Percentiles rank a stretch among this genome's conserved stretches.
These are phyloP conservation scores for Boletellus ananiceps DNA, from an alignment of 768 basidiomycete genomes.

Conservation along the genomic window DNA sequence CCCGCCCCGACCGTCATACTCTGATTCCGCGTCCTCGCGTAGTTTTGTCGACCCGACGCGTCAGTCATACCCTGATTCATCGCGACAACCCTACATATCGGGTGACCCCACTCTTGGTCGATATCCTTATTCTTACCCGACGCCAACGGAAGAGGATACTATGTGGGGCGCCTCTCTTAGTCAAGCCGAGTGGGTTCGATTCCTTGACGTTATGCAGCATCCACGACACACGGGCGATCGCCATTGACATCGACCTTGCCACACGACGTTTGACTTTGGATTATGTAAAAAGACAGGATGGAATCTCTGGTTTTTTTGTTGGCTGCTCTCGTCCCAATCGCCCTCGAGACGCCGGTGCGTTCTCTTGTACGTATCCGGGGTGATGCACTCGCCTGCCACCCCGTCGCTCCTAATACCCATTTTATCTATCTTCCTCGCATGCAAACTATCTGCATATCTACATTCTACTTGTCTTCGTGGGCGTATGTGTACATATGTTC, in stretches of 20 bases:
- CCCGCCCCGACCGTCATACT: slow-evolving; percentile 22
- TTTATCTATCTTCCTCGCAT: slow-evolving; percentile 11
- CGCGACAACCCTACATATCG: slow-evolving; percentile 27
- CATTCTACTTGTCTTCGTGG: slow-evolving; percentile 10
- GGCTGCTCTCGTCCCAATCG: slow-evolving; percentile 5
- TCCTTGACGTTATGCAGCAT: slow-evolving; percentile 62
- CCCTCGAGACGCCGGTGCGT: slow-evolving; percentile 13
- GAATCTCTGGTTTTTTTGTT: slow-evolving; percentile 22
- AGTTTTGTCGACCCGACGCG: slow-evolving; percentile 22
- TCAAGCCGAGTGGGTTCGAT: slow-evolving; percentile 67
- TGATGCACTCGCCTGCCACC: slow-evolving; percentile 12
- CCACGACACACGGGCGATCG: slow-evolving; percentile 30
- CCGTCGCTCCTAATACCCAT: slow-evolving; percentile 3
- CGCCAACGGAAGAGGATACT: slow-evolving; percentile 48
- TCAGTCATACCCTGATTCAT: slow-evolving; percentile 22
- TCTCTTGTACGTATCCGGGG: slow-evolving; percentile 23
- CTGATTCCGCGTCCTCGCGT: slow-evolving; percentile 22
- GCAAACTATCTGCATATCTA: slow-evolving; percentile 20
- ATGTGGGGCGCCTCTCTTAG: slow-evolving; percentile 80
- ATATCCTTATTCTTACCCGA: slow-evolving; percentile 38
- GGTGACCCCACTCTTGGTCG: slow-evolving; percentile 20
- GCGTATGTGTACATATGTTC: slow-evolving; percentile 12
- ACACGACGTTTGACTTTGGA: slow-evolving; percentile 9
- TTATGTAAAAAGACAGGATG: slow-evolving; percentile 28
- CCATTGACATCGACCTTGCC: slow-evolving; percentile 15